A percentile compares a stretch with the other conserved stretches of the same genome.
phyloP scores from a whole-genome alignment of 768 basidiomycete genomes.

The Sporobolomyces roseus region DNA sequence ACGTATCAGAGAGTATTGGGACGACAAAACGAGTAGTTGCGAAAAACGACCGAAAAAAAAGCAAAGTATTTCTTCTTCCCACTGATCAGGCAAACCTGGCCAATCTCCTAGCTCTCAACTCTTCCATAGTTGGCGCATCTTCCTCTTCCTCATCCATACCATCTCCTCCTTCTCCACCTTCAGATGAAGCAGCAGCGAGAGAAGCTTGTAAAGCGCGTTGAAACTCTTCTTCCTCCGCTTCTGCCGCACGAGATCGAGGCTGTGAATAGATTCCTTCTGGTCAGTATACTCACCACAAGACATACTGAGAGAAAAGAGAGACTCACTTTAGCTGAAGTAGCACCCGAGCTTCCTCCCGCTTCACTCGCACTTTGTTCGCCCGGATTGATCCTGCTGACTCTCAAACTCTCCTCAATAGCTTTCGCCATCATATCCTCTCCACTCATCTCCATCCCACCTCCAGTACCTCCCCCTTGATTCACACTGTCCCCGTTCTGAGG shows the following conservation, averaged over 20 bases:
- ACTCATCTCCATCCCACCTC: not conserved
- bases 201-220: slow-evolving; percentile 26
- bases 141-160: slow-evolving; percentile 21
- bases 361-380: not conserved
- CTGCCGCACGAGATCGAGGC: slow-evolving; percentile 5
- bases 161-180: not conserved
- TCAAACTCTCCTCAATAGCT: slow-evolving; percentile 36
- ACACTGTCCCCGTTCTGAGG: not conserved
- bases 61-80: not conserved
- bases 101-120: slow-evolving; percentile 32
- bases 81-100: slow-evolving; percentile 27
- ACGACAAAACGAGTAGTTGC: not conserved
- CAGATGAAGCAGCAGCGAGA: not conserved
- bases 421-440: slow-evolving; percentile 40
- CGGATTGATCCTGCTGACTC: slow-evolving; percentile 22
- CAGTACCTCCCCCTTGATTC: no score
- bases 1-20: not conserved
- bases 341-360: not conserved
- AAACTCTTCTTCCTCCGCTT: slow-evolving; percentile 22
- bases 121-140: slow-evolving; percentile 35
- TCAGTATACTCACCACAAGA: no score
- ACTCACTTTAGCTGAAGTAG: not conserved
- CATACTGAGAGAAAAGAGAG: not conserved
- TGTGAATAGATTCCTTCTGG: not conserved
- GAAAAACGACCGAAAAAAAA: not conserved